These are phyloP conservation scores for Diplotaxis tenuifolia DNA, from an alignment of 345 rosid genomes.

Conservation along the genomic window DNA sequence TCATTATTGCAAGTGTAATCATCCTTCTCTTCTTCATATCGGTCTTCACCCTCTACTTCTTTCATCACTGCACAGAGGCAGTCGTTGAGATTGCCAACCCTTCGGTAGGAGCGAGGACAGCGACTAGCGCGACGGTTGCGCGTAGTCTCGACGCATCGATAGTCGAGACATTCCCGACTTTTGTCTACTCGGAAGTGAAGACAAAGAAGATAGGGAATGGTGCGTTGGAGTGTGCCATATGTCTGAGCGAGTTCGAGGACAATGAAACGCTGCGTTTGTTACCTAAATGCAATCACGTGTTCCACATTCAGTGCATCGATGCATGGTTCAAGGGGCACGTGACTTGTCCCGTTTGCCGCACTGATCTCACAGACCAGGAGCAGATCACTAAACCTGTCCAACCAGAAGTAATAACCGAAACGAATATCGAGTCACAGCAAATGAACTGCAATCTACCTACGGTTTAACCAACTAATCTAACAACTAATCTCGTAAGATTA, in stretches of 20 bases:
- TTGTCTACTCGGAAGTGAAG: conserved; percentile 69
- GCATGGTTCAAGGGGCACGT: conserved; percentile 67
- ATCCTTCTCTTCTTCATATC: conserved; percentile 53
- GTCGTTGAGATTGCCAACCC: conserved; percentile 18
- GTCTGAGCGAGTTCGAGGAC: conserved; percentile 75
- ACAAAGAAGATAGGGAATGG: conserved; percentile 72
- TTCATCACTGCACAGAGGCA: conserved; percentile 54
- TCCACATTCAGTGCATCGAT: conserved; percentile 76
- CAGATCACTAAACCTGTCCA: conserved; percentile 16
- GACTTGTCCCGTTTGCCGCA: conserved; percentile 82
- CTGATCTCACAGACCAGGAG: conserved; percentile 40
- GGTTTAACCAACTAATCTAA: too few relatives aligned
- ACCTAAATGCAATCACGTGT: conserved; percentile 80
- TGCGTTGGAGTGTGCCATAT: conserved; percentile 80
- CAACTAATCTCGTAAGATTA: too few relatives aligned
- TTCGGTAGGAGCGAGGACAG: conserved; percentile 26
- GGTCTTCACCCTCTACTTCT: conserved; percentile 72
- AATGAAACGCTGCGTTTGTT: too few relatives aligned
- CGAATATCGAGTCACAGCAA: conserved; percentile 25
- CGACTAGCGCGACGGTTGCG: conserved; percentile 18
- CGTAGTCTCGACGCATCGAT: conserved; percentile 54
- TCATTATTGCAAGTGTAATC: too few relatives aligned
- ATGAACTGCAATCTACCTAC: too few relatives aligned
- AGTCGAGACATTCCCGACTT: conserved; percentile 63
- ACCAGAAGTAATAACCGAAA: not conserved